Percentiles rank a stretch among this genome's conserved stretches.
Evolutionary conservation across 2,329 filamentous ascomycete genomes (phyloP).

Genomic region (Boeremia exigua): DNA sequence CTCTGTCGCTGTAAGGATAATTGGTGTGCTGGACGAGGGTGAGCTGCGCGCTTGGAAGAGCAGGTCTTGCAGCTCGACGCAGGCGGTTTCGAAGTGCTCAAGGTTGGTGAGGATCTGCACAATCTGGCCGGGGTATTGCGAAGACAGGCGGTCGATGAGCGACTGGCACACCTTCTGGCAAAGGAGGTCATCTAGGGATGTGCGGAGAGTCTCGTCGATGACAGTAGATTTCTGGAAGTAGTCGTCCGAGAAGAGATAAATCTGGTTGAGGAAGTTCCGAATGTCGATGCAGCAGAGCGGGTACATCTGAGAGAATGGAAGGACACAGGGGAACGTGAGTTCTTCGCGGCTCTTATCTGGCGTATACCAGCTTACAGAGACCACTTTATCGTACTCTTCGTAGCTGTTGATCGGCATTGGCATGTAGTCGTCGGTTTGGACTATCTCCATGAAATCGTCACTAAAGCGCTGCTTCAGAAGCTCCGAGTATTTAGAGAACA

Average conservation of each 20-base stretch:
- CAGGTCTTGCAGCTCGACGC: conserved; percentile 84
- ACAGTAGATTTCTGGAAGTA: conserved; percentile 90
- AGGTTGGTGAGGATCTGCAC: conserved; percentile 98
- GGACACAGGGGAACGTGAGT: conserved; percentile 86
- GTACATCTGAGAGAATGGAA: conserved; percentile 99
- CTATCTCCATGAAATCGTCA: conserved; percentile 91
- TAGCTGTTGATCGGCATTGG: conserved; percentile 93
- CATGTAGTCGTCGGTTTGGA: conserved; percentile 98
- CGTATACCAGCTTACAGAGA: conserved; percentile 94
- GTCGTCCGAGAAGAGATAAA: conserved; percentile 96
- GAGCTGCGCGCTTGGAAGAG: conserved; percentile 85
- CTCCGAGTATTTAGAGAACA: conserved; percentile 94
- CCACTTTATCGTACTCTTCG: conserved; percentile 94
- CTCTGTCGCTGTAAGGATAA: conserved; percentile 81
- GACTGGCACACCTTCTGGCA: conserved; percentile 90
- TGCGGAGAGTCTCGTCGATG: conserved; percentile 88
- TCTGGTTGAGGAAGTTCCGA: conserved; percentile 95
- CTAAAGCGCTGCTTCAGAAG: conserved; percentile 90
- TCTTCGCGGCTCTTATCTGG: conserved; percentile 80
- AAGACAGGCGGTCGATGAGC: conserved; percentile 84
- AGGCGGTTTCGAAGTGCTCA: conserved; percentile 95
- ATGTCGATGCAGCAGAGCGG: conserved; percentile 98
- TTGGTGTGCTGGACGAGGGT: conserved; percentile 77
- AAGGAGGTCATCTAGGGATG: conserved; percentile 91
- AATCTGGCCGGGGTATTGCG: conserved; percentile 95